These are phyloP conservation scores for Yamadazyma diddensiae DNA, from an alignment of 1,139 yeast species.

Conservation along the genomic window DNA sequence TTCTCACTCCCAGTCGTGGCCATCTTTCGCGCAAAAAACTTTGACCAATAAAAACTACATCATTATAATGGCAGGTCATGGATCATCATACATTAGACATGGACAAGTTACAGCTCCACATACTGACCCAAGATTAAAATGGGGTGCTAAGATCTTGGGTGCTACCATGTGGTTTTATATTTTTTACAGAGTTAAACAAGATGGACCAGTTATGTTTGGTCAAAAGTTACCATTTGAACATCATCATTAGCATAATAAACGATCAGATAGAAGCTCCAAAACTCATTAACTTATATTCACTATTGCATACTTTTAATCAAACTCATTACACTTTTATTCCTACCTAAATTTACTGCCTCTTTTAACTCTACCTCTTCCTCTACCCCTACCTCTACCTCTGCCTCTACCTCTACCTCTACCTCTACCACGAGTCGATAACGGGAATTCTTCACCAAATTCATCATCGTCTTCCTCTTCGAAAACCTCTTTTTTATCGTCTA, in stretches of 20 bases:
- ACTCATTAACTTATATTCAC: neutral
- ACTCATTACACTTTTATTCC: conserved; percentile 2
- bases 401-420: conserved; percentile 18
- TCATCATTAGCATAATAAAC: conserved; percentile 22
- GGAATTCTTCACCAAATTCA: conserved; percentile 8
- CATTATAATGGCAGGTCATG: conserved; percentile 39
- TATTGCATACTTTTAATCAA: too few species aligned
- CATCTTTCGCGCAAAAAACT: too few species aligned
- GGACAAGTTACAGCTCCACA: conserved; percentile 54
- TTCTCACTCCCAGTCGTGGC: too few species aligned
- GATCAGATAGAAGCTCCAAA: too few species aligned
- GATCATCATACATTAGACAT: conserved; percentile 46
- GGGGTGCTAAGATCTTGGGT: conserved; percentile 65
- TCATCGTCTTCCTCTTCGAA: conserved; percentile 13
- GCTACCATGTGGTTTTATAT: conserved; percentile 90
- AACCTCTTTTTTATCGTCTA: conserved; percentile 7
- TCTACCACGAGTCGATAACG: conserved; percentile 12
- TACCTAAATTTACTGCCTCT: conserved; percentile 6
- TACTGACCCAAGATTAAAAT: conserved; percentile 51
- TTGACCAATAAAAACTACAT: conserved; percentile 6
- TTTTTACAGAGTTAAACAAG: conserved; percentile 73
- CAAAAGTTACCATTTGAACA: conserved; percentile 43
- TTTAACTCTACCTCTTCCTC: conserved; percentile 9
- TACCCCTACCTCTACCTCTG: conserved; percentile 18
- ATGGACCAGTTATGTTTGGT: conserved; percentile 58